Base-by-base conservation (phyloP, 495 filamentous ascomycete species). In the Xylona heveae region DNA sequence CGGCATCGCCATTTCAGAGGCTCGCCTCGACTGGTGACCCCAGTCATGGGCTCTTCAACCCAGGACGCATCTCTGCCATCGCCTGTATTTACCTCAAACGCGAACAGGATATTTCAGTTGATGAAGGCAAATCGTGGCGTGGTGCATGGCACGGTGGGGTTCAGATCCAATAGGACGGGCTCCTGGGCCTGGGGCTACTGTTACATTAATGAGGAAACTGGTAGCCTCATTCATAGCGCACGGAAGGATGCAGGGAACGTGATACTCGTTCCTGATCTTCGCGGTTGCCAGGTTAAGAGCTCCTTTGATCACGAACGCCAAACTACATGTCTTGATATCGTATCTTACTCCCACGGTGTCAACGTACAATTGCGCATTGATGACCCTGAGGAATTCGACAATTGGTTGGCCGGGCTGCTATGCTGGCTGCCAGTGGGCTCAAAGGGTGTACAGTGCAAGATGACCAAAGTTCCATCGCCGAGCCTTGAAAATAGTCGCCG, bases 391-490 rank as follows among this genome's bases (percentile, higher is more conserved):
- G 81, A 92, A 19, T 74, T 80, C 40, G 81, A 94, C 39, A 66
- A 74, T 5, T 97, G 88, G 88, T 71, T 91, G 24, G 84, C 88
- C 13, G 85, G 85, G 12, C 51, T 97, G 30, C 61, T 95, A 3
- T 92, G 80, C 43, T 97, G 88, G 88, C 82, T 90, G 48, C 81
- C 85, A 9, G 69, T 88, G 38, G 71, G 74, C 28, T 76, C 80
- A 0, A 74, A 71, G 38, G 72, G 72, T 7, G 68, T 70, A 10
- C 69, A 63, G 53, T 82, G 70, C 49, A 77, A 66, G 52, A 73
- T 67, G 75, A 71, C 63, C 41, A 82, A 64, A 48, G 64, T 58
- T 44, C 76, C 62, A 52, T 64, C 42, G 37, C 52, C 30, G 38
- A 46, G 57, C 30, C 57, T 58, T 31, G 51, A 53, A 21, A 62